phyloP scores from a whole-genome alignment of 2,329 filamentous ascomycete species.

The Ceratocystis cacaofunesta region DNA sequence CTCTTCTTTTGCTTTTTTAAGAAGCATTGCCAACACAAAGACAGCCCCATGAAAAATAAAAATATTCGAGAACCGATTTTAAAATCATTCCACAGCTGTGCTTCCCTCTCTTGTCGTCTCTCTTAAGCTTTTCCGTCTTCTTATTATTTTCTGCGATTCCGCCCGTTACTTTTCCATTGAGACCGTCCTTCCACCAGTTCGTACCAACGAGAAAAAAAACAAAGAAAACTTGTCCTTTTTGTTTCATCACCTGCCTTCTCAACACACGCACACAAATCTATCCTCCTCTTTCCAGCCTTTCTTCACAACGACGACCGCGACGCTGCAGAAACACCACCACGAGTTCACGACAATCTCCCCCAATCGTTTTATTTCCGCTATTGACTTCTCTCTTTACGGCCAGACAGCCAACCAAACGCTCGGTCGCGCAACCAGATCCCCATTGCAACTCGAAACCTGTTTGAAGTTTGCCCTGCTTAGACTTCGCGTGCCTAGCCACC shows the following conservation, averaged over 20 bases:
- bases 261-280: no score
- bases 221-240: not conserved
- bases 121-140: not conserved
- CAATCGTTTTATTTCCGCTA: not conserved
- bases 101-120: not conserved
- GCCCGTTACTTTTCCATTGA: not conserved
- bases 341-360: not conserved
- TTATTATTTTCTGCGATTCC: not conserved
- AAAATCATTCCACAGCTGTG: conserved; percentile 2
- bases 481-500: not conserved
- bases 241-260: not conserved
- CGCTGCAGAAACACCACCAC: not conserved
- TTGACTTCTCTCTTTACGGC: not conserved
- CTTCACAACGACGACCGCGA: not conserved
- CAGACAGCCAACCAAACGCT: not conserved
- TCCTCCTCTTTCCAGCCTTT: not conserved
- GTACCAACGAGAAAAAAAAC: not conserved
- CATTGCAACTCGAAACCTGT: not conserved
- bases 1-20: no score
- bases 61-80: no score
- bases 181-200: not conserved
- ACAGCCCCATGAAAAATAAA: not conserved
- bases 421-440: not conserved
- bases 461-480: not conserved
- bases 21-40: no score